These are phyloP conservation scores for Haplosporangium gracile DNA, from an alignment of 192 early-diverging fungal genomes.

Conservation along the genomic window DNA sequence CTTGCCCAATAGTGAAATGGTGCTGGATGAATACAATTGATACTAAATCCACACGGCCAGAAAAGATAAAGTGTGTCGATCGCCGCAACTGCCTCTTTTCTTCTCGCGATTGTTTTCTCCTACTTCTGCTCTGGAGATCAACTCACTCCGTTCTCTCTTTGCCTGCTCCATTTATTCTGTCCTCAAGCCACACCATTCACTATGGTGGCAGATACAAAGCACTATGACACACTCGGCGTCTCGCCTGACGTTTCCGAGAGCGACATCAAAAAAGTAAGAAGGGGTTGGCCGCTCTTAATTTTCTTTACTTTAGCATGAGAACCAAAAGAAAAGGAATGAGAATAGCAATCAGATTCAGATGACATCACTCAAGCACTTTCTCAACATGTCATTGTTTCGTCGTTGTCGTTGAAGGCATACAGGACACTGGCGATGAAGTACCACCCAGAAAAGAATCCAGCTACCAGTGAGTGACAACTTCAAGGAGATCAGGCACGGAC, in stretches of 20 bases:
- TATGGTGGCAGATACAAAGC: neutral
- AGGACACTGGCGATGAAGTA: neutral
- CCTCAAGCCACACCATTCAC: neutral
- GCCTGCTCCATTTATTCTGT: neutral
- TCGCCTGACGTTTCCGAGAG: no score
- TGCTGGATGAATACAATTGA: no score
- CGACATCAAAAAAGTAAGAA: no score
- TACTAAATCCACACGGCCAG: no score
- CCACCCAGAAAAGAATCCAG: neutral
- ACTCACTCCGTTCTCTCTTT: neutral
- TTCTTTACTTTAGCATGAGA: no score
- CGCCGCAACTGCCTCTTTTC: neutral
- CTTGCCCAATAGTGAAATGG: neutral
- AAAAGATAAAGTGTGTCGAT: neutral
- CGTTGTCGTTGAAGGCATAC: no score
- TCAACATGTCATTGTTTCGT: neutral
- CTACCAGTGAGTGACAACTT: neutral
- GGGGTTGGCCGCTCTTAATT: no score
- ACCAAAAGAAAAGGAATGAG: no score
- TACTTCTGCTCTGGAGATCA: no score
- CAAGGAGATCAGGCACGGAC: neutral
- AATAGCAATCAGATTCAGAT: no score
- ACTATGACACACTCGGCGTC: no score
- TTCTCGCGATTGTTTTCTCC: no score
- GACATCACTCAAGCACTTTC: neutral